Evolutionary conservation across 208 protist genomes (phyloP).

Genomic region (Naegleria lovaniensis): DNA sequence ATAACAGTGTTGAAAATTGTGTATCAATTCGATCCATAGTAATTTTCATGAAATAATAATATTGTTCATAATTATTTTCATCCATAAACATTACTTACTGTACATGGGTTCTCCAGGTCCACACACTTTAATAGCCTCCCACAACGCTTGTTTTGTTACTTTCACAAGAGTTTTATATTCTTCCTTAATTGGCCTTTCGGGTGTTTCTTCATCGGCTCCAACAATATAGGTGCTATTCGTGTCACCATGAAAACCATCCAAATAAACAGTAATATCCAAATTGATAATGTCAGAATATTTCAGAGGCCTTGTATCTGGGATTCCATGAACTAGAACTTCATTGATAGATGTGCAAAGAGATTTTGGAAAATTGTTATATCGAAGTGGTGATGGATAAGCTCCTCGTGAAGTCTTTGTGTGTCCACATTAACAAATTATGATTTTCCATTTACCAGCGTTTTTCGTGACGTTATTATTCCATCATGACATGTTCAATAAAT

Average conservation of each 20-base stretch:
- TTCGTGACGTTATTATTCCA: not conserved
- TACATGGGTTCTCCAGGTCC: not conserved
- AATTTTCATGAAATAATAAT: no score
- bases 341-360: conserved; percentile 91
- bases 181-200: not conserved
- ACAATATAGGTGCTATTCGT: conserved; percentile 84
- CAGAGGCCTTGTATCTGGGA: conserved; percentile 86
- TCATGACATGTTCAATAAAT: no score
- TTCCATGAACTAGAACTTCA: conserved; percentile 88
- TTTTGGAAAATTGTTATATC: conserved; percentile 97
- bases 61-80: no score
- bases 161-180: not conserved
- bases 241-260: conserved; percentile 80
- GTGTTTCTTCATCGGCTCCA: conserved; percentile 61
- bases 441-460: not conserved
- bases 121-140: conserved; percentile 7
- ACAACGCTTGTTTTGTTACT: conserved; percentile 9
- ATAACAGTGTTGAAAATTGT: not conserved
- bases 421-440: conserved; percentile 17
- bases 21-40: no score
- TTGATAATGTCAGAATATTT: conserved; percentile 96
- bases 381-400: conserved; percentile 95
- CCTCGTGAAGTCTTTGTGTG: conserved; percentile 74
- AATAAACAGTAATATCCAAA: conserved; percentile 92
- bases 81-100: not conserved